Evolutionary conservation across 352 stramenopile genomes (phyloP).

Genomic region (Globisporangium parvum): DNA sequence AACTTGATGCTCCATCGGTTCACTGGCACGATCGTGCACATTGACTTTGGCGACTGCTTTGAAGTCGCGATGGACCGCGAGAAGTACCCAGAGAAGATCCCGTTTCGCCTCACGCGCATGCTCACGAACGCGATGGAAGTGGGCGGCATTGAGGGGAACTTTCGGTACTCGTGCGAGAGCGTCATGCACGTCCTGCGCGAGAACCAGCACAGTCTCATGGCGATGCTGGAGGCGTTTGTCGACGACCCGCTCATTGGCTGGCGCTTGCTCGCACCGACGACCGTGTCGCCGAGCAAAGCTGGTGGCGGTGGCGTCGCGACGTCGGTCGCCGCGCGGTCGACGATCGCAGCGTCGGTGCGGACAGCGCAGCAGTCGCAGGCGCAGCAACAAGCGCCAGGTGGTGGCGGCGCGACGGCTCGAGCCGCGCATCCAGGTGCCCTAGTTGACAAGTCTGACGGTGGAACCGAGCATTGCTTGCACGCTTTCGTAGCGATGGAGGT

Average conservation of each 20-base stretch:
- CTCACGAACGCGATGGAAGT: constrained; percentile 99
- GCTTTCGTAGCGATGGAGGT: too few relatives aligned
- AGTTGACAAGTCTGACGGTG: too few relatives aligned
- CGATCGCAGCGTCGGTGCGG: constrained; percentile 14
- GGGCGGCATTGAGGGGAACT: constrained; percentile 97
- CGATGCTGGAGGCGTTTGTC: constrained; percentile 99
- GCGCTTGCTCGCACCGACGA: constrained; percentile 85
- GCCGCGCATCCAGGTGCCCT: too few relatives aligned
- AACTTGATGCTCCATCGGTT: constrained; percentile 99
- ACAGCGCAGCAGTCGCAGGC: constrained; percentile 9
- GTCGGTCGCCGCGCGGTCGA: constrained; percentile 27
- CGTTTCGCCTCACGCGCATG: constrained; percentile 99
- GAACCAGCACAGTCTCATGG: constrained; percentile 97
- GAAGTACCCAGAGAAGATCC: constrained; percentile 99
- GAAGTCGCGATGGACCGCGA: constrained; percentile 98
- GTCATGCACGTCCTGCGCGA: constrained; percentile 97
- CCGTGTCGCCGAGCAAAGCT: constrained; percentile 33
- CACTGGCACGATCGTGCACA: constrained; percentile 96
- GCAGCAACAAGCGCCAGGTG: constrained; percentile 9
- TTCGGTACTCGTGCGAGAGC: constrained; percentile 95
- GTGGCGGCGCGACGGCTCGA: background rate
- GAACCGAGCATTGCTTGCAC: too few relatives aligned
- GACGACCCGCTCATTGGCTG: constrained; percentile 99
- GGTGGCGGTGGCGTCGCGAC: constrained; percentile 23
- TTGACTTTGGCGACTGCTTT: constrained; percentile 97